These are phyloP conservation scores for Melastoma candidum DNA, from an alignment of 441 rosid species.

Conservation along the genomic window DNA sequence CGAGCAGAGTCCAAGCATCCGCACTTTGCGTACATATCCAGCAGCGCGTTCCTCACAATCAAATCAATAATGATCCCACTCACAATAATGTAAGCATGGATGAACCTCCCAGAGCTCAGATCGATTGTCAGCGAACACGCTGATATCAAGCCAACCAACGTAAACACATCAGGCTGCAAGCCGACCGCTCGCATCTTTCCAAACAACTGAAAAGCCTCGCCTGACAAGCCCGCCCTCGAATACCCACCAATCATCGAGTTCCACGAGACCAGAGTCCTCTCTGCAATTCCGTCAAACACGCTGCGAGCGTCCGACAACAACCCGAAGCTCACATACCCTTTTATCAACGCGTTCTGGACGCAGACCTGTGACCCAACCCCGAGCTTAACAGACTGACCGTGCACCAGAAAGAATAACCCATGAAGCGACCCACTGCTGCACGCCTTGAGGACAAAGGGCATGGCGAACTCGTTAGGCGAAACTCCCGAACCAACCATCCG, in stretches of 20 bases:
- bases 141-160: constrained; percentile 12
- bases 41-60: constrained; percentile 18
- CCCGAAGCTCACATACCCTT: constrained; percentile 7
- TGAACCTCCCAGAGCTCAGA: constrained; percentile 13
- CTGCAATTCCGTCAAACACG: constrained; percentile 22
- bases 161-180: constrained; percentile 16
- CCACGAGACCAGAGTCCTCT: constrained; percentile 25
- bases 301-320: constrained; percentile 4
- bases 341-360: constrained; percentile 19
- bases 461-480: constrained; percentile 32
- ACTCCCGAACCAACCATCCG: constrained; percentile 19
- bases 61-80: constrained; percentile 13
- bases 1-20: constrained; percentile 17
- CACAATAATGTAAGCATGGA: constrained; percentile 16
- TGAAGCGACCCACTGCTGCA: constrained; percentile 14
- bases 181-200: constrained; percentile 19
- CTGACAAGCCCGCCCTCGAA: constrained; percentile 12
- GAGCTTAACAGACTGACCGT: constrained; percentile 15
- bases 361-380: constrained; percentile 23
- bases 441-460: constrained; percentile 38
- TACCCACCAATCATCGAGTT: constrained; percentile 25
- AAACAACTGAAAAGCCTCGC: constrained; percentile 19
- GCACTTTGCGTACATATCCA: constrained; percentile 27
- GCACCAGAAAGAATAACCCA: constrained; percentile 20
- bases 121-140: constrained; percentile 12